phyloP scores from a whole-genome alignment of 139 green algal genomes.

The Micromonas pusilla region DNA sequence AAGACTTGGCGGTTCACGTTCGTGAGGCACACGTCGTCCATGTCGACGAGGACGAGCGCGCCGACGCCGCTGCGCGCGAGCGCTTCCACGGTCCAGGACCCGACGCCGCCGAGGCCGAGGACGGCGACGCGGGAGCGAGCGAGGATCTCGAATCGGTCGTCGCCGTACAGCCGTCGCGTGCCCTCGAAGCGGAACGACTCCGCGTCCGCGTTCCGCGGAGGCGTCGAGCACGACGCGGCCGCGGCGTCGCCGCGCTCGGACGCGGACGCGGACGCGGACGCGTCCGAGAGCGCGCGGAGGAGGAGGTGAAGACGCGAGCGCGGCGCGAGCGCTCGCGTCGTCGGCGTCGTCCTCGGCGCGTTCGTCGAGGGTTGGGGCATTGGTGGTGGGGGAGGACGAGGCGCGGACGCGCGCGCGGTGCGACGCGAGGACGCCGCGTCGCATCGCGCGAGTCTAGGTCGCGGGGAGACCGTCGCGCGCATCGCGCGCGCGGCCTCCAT shows the following conservation, averaged over 20 bases:
- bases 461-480: too few species aligned
- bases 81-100: constrained; percentile 47
- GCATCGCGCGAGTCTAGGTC: too few species aligned
- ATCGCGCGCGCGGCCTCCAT: too few species aligned
- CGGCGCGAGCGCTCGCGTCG: too few species aligned
- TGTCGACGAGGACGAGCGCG: constrained; percentile 14
- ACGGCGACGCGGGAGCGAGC: constrained; percentile 41
- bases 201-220: not conserved
- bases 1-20: constrained; percentile 54
- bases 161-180: constrained; percentile 16
- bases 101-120: constrained; percentile 53
- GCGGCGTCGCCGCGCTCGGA: not conserved
- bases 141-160: constrained; percentile 30
- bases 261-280: not conserved
- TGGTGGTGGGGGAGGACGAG: too few species aligned
- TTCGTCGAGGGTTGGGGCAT: too few species aligned
- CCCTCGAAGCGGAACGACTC: constrained; percentile 18
- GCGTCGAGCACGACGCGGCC: not conserved
- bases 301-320: too few species aligned
- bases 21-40: constrained; percentile 46
- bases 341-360: too few species aligned
- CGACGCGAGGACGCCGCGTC: too few species aligned
- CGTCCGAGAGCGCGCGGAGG: too few species aligned
- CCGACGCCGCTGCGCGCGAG: constrained; percentile 36
- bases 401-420: too few species aligned